phyloP scores from a whole-genome alignment of 1,139 yeast genomes.

The Pichia sp. region DNA sequence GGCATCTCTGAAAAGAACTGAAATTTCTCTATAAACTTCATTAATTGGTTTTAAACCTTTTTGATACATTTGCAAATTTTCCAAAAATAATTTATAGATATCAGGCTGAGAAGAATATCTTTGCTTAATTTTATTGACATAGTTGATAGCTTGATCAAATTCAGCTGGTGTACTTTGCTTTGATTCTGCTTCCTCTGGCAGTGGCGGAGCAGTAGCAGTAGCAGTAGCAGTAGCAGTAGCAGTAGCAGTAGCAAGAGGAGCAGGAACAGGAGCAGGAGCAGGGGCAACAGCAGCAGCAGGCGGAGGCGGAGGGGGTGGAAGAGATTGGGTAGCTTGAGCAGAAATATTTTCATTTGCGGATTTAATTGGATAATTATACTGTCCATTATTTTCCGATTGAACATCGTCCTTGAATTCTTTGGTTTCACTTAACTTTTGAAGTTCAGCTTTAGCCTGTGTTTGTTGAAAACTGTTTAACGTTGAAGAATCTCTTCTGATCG shows the following conservation, averaged over 20 bases:
- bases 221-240: not conserved
- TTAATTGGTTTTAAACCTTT: constrained; percentile 92
- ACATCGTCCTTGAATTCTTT: too few species aligned
- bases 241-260: too few species aligned
- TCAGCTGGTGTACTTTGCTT: constrained; percentile 76
- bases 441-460: not conserved
- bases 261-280: constrained; percentile 1
- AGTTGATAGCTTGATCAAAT: constrained; percentile 93
- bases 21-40: constrained; percentile 91
- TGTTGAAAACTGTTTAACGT: not conserved
- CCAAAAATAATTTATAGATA: constrained; percentile 88
- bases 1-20: constrained; percentile 80
- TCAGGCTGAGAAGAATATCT: constrained; percentile 94
- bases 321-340: too few species aligned
- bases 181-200: constrained; percentile 16
- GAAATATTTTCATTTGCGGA: too few species aligned
- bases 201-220: constrained; percentile 14
- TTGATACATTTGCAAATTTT: constrained; percentile 92
- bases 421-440: too few species aligned
- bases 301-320: too few species aligned
- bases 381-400: too few species aligned
- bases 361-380: too few species aligned
- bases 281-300: too few species aligned
- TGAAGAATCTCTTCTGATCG: constrained; percentile 53
- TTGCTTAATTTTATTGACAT: constrained; percentile 92